Evolutionary conservation across 306 rosid genomes (phyloP), one percentile per base, ranked within the genome.

Genomic region (Cucumis melo): DNA sequence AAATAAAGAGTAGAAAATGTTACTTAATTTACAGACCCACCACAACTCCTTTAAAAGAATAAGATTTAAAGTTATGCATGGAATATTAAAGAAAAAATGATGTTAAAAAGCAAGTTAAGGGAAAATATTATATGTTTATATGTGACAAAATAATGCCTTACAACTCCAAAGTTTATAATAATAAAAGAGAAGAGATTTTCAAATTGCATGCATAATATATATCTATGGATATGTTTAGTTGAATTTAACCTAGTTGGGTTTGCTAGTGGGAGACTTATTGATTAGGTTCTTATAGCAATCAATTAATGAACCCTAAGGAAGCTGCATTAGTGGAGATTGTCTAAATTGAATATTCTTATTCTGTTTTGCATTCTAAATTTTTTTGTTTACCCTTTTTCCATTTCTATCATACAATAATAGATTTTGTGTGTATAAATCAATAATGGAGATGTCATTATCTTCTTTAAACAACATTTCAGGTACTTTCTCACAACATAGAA

Each of bases 151-250:
- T 72, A 77, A 77, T 84, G 87, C 61, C 81, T 74, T 72, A 79
- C 86, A 84, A 81, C 88, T 73, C 80, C 63, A 8, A 74, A 48
- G 70, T 59, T 42, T 77, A 12, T 63, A 63, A 72, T 72, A 50
- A 72, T 29, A 72, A 16, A 72, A 72, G 61, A 14, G 39, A 72
- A 16, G 29, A 27, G 5, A 72, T 53, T 32, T 72, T 34, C 24
- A 51, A 50, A 72, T 50, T 72, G 76, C 59, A 72, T 50, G 76
- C 61, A 48, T 51, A 50, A 48, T 71, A 48, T 48, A 15, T 27
- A 27, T 27, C 1, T 27, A 27, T 72, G 76, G 56, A 29, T 50
- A 72, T 50, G 17, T 50, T 29, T 50, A 16, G 44, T 51, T 72
- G 44, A 72, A 27, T 72, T 72, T 24, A 48, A 50, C 42, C 76